Percentiles rank a stretch among this genome's conserved stretches.
phyloP scores from a whole-genome alignment of 1,284 basidiomycete species.

The Fomitopsis betulina region DNA sequence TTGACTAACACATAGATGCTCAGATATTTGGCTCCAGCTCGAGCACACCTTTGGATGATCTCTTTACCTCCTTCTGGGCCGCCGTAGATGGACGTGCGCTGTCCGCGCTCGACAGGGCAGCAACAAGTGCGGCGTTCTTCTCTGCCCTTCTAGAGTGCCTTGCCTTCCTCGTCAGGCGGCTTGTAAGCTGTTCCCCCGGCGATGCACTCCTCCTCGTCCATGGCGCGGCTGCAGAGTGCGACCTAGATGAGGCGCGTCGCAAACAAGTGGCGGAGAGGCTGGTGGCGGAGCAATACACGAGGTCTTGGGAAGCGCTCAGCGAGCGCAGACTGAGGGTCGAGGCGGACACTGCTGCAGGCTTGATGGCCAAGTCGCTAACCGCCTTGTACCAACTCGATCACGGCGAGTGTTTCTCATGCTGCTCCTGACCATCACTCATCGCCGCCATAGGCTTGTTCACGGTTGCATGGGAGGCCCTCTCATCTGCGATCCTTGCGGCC shows the following conservation, averaged over 20 bases:
- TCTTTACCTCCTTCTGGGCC: slow-evolving; percentile 77
- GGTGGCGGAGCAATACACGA: slow-evolving; percentile 41
- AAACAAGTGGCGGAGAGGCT: slow-evolving; percentile 25
- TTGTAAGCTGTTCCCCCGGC: slow-evolving; percentile 21
- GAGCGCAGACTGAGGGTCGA: slow-evolving; percentile 42
- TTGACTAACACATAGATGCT: neutral
- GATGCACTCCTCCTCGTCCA: slow-evolving; percentile 11
- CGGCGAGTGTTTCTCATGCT: slow-evolving; percentile 29
- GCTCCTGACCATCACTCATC: neutral
- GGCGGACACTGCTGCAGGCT: slow-evolving; percentile 36
- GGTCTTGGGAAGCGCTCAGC: slow-evolving; percentile 46
- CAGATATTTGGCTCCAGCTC: slow-evolving; percentile 16
- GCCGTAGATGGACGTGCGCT: slow-evolving; percentile 66
- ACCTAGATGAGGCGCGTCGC: slow-evolving; percentile 3
- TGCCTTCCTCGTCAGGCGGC: slow-evolving; percentile 48
- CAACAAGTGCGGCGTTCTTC: slow-evolving; percentile 58
- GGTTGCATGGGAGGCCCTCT: slow-evolving; percentile 40
- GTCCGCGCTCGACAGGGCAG: slow-evolving; percentile 44
- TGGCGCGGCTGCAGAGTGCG: neutral
- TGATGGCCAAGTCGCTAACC: slow-evolving; percentile 41
- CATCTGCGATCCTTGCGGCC: slow-evolving; percentile 21
- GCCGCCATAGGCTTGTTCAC: slow-evolving; percentile 35
- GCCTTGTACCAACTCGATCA: slow-evolving; percentile 37
- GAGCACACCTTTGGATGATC: slow-evolving; percentile 30
- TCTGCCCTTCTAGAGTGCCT: slow-evolving; percentile 67